Evolutionary conservation across 148 eudicot genomes (phyloP), one percentile per base, ranked within the genome.

Genomic region (Nepenthes gracilis): DNA sequence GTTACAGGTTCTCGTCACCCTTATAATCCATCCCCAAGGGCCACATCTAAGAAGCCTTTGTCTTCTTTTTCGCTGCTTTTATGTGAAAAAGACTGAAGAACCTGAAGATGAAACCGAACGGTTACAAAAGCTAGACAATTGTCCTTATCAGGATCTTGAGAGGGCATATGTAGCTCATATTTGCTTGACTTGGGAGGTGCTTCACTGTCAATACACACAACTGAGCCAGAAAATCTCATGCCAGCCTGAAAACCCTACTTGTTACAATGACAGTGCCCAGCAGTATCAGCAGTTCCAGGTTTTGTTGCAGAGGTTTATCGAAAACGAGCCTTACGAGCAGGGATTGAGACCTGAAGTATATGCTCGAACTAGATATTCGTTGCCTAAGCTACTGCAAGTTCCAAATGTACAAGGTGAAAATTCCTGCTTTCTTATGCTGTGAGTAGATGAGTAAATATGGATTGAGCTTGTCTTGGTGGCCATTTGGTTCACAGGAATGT

Each of bases 261-360:
- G 75, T 69, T 93, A 89, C 81, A 93, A 80, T 63, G 82, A 81
- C 55, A 70, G 91, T 66, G 99, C 96, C 11, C 96, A 93, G 77
- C 92, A 82, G 59, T 89, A 84, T 70, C 96, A 93, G 70, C 99
- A 93, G 67, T 93, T 93, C 61, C 85, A 82, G 78, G 99, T 93
- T 56, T 78, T 93, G 67, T 63, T 93, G 67, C 95, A 93, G 68
- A 79, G 99, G 49, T 93, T 82, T 67, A 86, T 88, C 34, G 99
- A 93, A 72, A 89, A 86, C 59, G 96, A 93, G 71, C 98, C 98
- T 52, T 93, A 86, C 67, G 84, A 93, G 70, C 80, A 72, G 54
- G 96, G 96, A 12, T 48, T 51, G 35, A 83, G 99, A 66, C 79
- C 85, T 10, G 92, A 86, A 59, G 79, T 88, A 48, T 93, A 82